These are phyloP conservation scores for Beta corolliflora DNA, from an alignment of 179 eudicot species.

Conservation along the genomic window DNA sequence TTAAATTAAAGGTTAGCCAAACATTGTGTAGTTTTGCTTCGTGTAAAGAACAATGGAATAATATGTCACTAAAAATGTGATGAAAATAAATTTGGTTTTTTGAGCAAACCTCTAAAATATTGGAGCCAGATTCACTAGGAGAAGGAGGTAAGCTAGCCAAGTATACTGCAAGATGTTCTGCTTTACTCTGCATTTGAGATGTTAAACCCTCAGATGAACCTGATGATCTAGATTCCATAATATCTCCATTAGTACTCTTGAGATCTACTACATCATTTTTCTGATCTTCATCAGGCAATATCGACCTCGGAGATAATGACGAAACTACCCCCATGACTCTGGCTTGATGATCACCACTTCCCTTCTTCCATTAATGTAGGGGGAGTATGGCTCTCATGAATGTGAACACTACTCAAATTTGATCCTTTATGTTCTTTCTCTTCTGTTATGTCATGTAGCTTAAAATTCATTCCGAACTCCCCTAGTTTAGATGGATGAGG, in stretches of 20 bases:
- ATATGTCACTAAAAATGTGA: neutral
- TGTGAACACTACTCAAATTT: constrained; percentile 16
- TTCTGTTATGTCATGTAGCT: constrained; percentile 28
- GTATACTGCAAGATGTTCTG: constrained; percentile 27
- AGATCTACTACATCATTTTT: constrained; percentile 22
- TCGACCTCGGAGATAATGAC: constrained; percentile 25
- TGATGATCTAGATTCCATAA: constrained; percentile 30
- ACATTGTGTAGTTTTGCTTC: neutral
- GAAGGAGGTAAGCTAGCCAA: constrained; percentile 33
- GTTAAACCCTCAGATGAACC: constrained; percentile 34
- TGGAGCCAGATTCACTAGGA: constrained; percentile 24
- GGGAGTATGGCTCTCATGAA: constrained; percentile 9
- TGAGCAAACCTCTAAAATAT: constrained; percentile 17
- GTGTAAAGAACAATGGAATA: neutral
- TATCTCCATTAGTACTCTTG: constrained; percentile 27
- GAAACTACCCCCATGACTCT: constrained; percentile 15
- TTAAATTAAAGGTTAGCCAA: too few relatives aligned
- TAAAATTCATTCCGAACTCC: constrained; percentile 39
- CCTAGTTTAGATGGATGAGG: constrained; percentile 42
- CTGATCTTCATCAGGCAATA: constrained; percentile 18
- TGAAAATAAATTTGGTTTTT: neutral
- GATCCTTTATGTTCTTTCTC: constrained; percentile 16
- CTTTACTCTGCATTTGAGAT: constrained; percentile 29
- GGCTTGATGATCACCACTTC: neutral
- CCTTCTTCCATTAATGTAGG: constrained; percentile 23